phyloP scores from a whole-genome alignment of 2,329 filamentous ascomycete species.

The Xylariaceae sp. region DNA sequence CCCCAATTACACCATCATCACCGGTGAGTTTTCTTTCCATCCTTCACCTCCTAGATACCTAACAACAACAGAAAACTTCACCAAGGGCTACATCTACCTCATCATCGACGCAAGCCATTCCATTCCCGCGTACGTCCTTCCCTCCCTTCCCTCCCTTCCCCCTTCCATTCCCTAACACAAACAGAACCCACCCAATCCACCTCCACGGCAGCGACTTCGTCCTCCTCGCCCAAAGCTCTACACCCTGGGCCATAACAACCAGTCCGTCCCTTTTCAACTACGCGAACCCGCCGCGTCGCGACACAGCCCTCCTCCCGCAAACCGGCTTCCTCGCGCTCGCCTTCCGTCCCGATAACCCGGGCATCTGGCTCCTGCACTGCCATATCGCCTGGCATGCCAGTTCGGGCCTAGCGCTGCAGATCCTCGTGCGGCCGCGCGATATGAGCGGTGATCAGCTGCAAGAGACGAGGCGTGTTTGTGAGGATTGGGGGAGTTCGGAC shows the following conservation, averaged over 20 bases:
- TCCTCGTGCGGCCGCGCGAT: conserved; percentile 14
- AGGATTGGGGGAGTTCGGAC: conserved; percentile 2
- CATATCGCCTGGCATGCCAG: conserved; percentile 23
- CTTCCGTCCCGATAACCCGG: conserved; percentile 48
- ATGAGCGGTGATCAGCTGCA: conserved; percentile 10
- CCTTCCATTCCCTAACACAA: too few species aligned
- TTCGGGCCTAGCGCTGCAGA: conserved; percentile 17
- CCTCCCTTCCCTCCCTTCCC: too few species aligned
- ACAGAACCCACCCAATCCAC: conserved; percentile 41
- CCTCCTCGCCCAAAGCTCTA: conserved; percentile 34
- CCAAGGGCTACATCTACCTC: conserved; percentile 20
- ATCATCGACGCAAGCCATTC: conserved; percentile 14
- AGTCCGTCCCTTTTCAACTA: conserved; percentile 12
- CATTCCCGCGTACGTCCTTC: neutral
- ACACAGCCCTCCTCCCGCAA: conserved; percentile 40
- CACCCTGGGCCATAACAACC: conserved; percentile 1
- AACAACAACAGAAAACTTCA: conserved; percentile 12
- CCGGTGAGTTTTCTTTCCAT: conserved; percentile 8
- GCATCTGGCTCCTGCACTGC: conserved; percentile 29
- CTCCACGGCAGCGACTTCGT: conserved; percentile 49
- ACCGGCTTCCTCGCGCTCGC: conserved; percentile 45
- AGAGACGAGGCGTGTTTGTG: conserved; percentile 13
- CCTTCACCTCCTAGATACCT: neutral
- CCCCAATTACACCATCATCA: conserved; percentile 19
- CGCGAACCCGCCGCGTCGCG: conserved; percentile 34